A percentile compares a stretch with the other conserved stretches of the same genome.
Conservation (phyloP, 192 early-diverging fungal species). For the Backusella westeae region DNA sequence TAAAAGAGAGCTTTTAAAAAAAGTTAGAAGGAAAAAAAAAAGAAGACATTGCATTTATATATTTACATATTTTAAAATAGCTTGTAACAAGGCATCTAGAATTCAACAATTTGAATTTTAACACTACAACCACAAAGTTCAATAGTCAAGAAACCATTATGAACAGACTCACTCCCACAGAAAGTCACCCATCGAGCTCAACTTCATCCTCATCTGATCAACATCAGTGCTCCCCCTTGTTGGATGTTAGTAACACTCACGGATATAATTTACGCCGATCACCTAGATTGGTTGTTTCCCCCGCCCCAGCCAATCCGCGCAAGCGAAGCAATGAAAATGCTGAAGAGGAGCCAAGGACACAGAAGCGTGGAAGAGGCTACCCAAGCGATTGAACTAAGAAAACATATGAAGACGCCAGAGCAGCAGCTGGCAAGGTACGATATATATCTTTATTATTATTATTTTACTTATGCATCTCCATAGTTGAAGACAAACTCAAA, state of each 20-base stretch:
- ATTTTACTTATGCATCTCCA: neutral
- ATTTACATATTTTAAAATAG: too few species aligned
- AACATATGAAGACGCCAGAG: conserved; percentile 50
- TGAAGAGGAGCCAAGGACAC: conserved; percentile 7
- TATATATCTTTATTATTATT: too few species aligned
- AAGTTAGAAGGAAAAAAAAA: conserved; percentile 22
- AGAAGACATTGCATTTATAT: too few species aligned
- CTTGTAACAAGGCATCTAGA: too few species aligned
- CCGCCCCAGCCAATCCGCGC: too few species aligned
- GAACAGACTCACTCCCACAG: neutral
- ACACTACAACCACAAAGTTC: too few species aligned
- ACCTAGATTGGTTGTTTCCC: neutral
- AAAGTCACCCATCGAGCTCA: neutral
- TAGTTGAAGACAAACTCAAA: neutral
- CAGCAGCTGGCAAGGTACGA: conserved; percentile 29
- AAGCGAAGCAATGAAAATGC: too few species aligned
- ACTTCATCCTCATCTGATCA: too few species aligned
- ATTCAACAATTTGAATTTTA: neutral
- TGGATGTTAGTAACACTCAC: neutral
- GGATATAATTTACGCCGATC: conserved; percentile 19
- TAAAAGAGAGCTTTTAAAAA: conserved; percentile 10
- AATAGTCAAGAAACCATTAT: neutral
- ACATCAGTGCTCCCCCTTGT: neutral
- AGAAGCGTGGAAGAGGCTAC: neutral
- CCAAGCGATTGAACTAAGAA: conserved; percentile 40